Percentiles rank a stretch among this genome's conserved stretches.
Evolutionary conservation across 2,329 filamentous ascomycete genomes (phyloP).

Genomic region (Penicillium sp.): DNA sequence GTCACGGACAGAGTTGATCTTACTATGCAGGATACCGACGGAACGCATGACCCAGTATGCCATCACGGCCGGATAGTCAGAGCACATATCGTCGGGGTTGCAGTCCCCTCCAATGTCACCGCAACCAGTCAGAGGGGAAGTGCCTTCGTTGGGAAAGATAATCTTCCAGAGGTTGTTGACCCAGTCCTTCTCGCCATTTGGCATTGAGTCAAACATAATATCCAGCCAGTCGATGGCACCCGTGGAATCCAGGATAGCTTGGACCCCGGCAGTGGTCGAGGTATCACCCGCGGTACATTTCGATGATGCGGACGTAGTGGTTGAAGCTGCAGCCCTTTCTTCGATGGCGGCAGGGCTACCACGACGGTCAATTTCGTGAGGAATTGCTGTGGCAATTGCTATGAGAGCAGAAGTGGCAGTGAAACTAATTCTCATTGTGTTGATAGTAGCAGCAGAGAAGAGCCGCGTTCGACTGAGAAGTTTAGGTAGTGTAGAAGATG

Average conservation of each 20-base stretch:
- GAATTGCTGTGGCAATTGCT: neutral
- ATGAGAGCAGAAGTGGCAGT: neutral
- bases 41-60: neutral
- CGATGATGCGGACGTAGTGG: neutral
- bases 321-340: neutral
- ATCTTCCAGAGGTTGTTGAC: constrained; percentile 3
- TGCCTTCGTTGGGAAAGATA: neutral
- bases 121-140: constrained; percentile 4
- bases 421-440: neutral
- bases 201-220: neutral
- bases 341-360: neutral
- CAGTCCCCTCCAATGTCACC: constrained; percentile 1
- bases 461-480: too few relatives aligned
- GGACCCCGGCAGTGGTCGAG: neutral
- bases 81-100: constrained; percentile 1
- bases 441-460: neutral
- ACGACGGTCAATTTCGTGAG: neutral
- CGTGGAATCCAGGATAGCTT: neutral
- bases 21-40: neutral
- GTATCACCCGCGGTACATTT: neutral
- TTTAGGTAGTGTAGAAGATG: neutral
- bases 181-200: neutral
- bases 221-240: neutral
- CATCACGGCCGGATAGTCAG: neutral
- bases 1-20: neutral